A percentile compares a stretch with the other conserved stretches of the same genome.
Conservation (phyloP, 208 protist genomes). For the Trypanosoma avium region DNA sequence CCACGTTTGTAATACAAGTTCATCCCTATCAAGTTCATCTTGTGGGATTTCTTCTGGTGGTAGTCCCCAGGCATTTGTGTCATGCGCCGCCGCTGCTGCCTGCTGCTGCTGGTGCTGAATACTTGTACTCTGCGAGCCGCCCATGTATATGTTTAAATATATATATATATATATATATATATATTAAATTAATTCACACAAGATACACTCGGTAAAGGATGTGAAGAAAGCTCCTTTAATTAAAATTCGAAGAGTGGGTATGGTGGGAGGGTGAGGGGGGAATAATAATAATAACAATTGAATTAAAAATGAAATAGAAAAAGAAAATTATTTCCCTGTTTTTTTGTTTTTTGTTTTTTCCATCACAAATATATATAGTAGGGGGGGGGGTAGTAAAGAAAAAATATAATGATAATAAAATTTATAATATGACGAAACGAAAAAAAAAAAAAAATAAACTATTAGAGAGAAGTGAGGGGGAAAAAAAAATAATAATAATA, state of each 20-base stretch:
- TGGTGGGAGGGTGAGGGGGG: no score
- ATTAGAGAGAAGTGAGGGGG: background rate
- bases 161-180: background rate
- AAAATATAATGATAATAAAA: conserved; percentile 2
- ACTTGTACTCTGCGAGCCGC: conserved; percentile 38
- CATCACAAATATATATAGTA: background rate
- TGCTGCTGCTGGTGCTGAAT: conserved; percentile 24
- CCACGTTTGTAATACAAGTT: conserved; percentile 91
- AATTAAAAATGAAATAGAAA: background rate
- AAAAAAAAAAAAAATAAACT: conserved; percentile 17
- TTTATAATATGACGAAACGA: background rate
- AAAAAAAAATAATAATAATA: conserved; percentile 8
- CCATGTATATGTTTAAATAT: no score
- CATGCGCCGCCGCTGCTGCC: conserved; percentile 6
- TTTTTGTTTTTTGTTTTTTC: no score
- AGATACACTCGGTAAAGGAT: no score
- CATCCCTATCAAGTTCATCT: conserved; percentile 70
- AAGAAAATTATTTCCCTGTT: no score
- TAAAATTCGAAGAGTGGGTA: no score
- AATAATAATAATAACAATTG: conserved; percentile 1
- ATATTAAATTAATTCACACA: no score
- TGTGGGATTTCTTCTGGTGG: conserved; percentile 71
- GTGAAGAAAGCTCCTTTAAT: no score
- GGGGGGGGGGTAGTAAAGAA: no score
- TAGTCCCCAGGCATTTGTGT: conserved; percentile 55